Evolutionary conservation across 2,329 filamentous ascomycete genomes (phyloP), one percentile per base, ranked within the genome.

Genomic region (Trichoderma hamatum): DNA sequence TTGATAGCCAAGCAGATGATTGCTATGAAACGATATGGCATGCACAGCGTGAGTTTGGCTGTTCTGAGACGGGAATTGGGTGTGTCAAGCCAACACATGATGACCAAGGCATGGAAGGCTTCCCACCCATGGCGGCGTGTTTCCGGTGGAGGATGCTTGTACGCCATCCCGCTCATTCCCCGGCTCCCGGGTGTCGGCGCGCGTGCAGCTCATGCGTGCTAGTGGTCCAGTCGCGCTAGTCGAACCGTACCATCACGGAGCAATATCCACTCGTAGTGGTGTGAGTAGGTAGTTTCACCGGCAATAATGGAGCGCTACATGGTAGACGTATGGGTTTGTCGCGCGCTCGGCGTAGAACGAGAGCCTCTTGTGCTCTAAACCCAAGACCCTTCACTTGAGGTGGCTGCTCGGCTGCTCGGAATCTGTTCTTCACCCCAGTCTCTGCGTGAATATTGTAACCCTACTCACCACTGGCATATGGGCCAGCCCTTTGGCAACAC

Each of bases 121-220:
- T 36, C 30, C 55, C 30, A 34, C 30, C 26, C n/a, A n/a, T 46
- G 61, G 46, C 61, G 46, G 61, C 61, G 30, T 64, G 26, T 34
- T 43, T 36, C 62, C 62, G 51, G 51, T 65, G 62, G 64, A 67
- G 63, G 63, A 67, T 56, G 36, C 61, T 55, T 51, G 32, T 52
- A 59, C 52, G 64, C 54, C 54, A 59, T 59, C 64, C 64, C 39
- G 64, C 39, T 56, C 64, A 46, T 67, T 46, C 64, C 64, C 64
- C 54, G 64, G 64, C 39, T 49, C 52, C 64, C 64, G 64, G 64
- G 64, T 58, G 64, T 67, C 64, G 64, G 64, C 54, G 64, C 64
- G 43, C 32, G 54, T 28, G 52, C 21, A 39, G 24, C 16, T 64
- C 16, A 21, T 60, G 46, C 61, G 13, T 43, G 39, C 19, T 43